A percentile compares a stretch with the other conserved stretches of the same genome.
Conservation (phyloP, 345 rosid genomes). For the Gossypium sturtianum region DNA sequence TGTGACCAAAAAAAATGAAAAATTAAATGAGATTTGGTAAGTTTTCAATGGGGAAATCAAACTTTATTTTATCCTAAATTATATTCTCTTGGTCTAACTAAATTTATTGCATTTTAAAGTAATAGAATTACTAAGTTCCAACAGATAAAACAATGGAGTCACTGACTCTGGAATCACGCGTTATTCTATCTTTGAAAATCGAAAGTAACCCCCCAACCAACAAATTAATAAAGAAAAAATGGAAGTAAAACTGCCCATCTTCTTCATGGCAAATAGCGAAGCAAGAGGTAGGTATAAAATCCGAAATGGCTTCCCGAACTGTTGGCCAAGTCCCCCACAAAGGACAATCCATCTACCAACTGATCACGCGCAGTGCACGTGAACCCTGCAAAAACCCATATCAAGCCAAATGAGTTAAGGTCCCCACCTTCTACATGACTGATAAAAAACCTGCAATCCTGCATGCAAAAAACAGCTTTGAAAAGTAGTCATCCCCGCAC, state of each 20-base stretch:
- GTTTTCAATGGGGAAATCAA: too few relatives aligned
- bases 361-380: slow-evolving; percentile 5
- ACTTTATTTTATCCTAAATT: too few relatives aligned
- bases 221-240: background rate
- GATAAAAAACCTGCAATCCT: background rate
- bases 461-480: slow-evolving; percentile 8
- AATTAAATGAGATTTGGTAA: too few relatives aligned
- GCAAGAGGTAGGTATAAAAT: background rate
- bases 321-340: background rate
- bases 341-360: background rate
- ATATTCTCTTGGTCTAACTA: too few relatives aligned
- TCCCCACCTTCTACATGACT: slow-evolving; percentile 9
- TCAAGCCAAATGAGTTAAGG: background rate
- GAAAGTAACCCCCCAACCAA: background rate
- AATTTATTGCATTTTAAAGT: too few relatives aligned
- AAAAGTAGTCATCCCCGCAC: slow-evolving; percentile 16
- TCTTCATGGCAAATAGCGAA: background rate
- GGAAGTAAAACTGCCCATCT: background rate
- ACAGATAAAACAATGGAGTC: background rate
- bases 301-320: background rate
- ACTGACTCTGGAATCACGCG: background rate
- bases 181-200: background rate
- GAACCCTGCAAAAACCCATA: slow-evolving; percentile 7
- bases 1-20: too few relatives aligned
- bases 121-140: background rate